Evolutionary conservation across 2,329 filamentous ascomycete genomes (phyloP).

Genomic region (Aureobasidium leucospermi): DNA sequence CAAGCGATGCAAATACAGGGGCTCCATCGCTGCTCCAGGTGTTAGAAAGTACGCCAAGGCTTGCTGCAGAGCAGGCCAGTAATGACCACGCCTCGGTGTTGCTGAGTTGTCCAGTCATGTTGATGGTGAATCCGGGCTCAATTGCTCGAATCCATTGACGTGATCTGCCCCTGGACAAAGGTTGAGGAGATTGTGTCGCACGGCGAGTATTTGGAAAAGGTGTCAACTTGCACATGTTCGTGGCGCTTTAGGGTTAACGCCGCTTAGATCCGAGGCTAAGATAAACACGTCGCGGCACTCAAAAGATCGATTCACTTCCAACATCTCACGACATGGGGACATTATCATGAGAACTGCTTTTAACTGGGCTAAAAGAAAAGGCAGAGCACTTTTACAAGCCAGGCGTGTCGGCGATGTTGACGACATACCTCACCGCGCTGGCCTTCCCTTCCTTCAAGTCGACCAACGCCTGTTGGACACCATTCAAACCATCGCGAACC

Average conservation of each 20-base stretch:
- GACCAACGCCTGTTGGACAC: constrained; percentile 46
- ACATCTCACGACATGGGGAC: too few relatives aligned
- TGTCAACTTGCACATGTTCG: constrained; percentile 7
- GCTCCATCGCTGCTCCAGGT: constrained; percentile 81
- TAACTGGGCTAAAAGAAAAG: too few relatives aligned
- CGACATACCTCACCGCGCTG: constrained; percentile 57
- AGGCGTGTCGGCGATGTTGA: constrained; percentile 46
- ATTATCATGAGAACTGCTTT: too few relatives aligned
- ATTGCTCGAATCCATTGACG: neutral
- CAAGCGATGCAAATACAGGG: constrained; percentile 79
- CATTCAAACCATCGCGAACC: constrained; percentile 46
- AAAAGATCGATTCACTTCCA: too few relatives aligned
- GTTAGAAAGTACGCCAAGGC: constrained; percentile 67
- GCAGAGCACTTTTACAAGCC: constrained; percentile 3
- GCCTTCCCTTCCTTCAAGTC: constrained; percentile 54
- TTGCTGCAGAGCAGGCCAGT: constrained; percentile 58
- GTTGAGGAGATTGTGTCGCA: neutral
- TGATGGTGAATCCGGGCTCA: neutral
- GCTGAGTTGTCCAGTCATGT: constrained; percentile 32
- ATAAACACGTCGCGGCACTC: neutral
- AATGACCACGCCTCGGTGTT: constrained; percentile 50
- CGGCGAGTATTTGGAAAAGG: constrained; percentile 3
- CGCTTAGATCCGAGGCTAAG: constrained; percentile 8
- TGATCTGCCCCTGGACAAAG: too few relatives aligned
- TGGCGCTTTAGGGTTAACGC: neutral